Base-by-base conservation (phyloP, 2,329 filamentous ascomycete genomes). In the Venturiaceae sp. region DNA sequence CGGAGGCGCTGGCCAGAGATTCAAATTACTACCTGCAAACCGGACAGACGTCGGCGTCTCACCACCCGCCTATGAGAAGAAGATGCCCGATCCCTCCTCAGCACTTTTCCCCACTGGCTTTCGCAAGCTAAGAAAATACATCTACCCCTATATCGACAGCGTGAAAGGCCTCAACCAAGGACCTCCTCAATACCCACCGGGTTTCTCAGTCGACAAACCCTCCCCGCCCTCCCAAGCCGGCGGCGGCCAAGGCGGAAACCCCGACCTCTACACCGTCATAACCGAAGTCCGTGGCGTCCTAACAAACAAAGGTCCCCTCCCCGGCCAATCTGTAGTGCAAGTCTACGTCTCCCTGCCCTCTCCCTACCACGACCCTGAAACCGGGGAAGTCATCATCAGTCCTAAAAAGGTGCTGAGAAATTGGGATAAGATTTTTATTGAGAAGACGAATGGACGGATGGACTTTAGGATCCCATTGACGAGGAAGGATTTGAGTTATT, bases 131-230 rank as follows among this genome's bases (percentile, higher is more conserved):
- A 75, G 80, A 57, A 87, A 87, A 65, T 90, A 86, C 69, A 80
- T 91, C 58, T 91, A 91, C 67, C 86, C 87, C 0, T 91, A 88
- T 69, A 76, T 90, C 26, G 69, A 77, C 7, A 76, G 72, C 0
- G 66, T 76, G 9, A 75, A 80, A 14, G 78, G 80, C 26, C 74
- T 79, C 21, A 69, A 16, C 19, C 69, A 69, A 8, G 74, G 65
- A 8, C 66, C 63, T 39, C 80, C 77, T 62, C 72, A 69, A 26
- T 86, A 81, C 64, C 85, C 79, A 1, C 74, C 74, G 1, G 83
- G 78, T 30, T 88, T 82, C 71, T 72, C 78, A 64, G 69, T 69
- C 19, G 65, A 65, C 2, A 79, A 80, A 54, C 66, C 74, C 0
- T 75, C 71, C 0, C 23, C 50, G n/a, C 19, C 66, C 1, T 88